phyloP scores from a whole-genome alignment of 805 yeast genomes.

The Isabelozyma rhagii region DNA sequence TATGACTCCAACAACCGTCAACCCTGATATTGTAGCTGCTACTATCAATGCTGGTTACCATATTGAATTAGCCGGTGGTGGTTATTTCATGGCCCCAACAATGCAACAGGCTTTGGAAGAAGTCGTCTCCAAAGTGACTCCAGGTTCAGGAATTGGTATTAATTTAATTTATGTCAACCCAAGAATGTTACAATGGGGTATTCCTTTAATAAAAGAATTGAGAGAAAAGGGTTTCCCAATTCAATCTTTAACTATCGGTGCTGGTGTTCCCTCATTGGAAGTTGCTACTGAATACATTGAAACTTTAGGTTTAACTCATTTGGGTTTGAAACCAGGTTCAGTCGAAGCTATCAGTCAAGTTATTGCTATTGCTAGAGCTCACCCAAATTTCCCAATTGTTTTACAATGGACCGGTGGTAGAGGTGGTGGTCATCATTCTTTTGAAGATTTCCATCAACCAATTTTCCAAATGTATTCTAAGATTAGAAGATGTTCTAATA shows the following conservation, averaged over 20 bases:
- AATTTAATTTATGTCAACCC: constrained; percentile 96
- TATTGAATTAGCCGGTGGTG: constrained; percentile 99
- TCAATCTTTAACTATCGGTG: constrained; percentile 95
- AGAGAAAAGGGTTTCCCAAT: constrained; percentile 93
- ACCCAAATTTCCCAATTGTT: constrained; percentile 94
- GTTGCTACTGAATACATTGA: constrained; percentile 96
- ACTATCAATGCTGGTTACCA: constrained; percentile 95
- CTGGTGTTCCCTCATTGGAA: constrained; percentile 98
- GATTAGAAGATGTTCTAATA: constrained; percentile 88
- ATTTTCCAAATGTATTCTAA: constrained; percentile 91
- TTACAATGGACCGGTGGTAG: constrained; percentile 99
- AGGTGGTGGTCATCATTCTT: constrained; percentile 99
- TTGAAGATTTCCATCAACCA: constrained; percentile 98
- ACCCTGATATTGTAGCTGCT: constrained; percentile 91
- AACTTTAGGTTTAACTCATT: constrained; percentile 86
- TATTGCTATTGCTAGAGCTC: constrained; percentile 88
- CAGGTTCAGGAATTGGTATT: constrained; percentile 89
- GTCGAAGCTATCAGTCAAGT: constrained; percentile 86
- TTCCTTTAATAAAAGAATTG: constrained; percentile 86
- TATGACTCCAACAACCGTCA: constrained; percentile 98
- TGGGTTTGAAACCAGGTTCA: constrained; percentile 97
- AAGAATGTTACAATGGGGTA: constrained; percentile 97
- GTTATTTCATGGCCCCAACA: constrained; percentile 73
- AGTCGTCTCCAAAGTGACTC: constrained; percentile 62
- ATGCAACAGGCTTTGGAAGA: constrained; percentile 75